A percentile compares a stretch with the other conserved stretches of the same genome.
Evolutionary conservation across 2,329 filamentous ascomycete species (phyloP).

Genomic region (Botrytis galanthina): DNA sequence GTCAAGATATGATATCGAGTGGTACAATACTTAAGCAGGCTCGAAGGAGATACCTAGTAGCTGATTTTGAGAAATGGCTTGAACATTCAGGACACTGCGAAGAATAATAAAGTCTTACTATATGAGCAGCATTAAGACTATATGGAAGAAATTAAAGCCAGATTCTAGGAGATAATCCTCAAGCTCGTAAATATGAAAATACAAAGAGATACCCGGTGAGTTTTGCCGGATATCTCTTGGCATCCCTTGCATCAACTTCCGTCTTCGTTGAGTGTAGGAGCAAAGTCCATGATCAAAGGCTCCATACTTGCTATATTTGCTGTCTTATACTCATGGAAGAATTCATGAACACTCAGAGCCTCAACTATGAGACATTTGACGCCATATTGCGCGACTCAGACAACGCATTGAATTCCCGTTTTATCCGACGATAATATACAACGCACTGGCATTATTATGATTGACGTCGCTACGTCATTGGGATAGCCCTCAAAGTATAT

Average conservation of each 20-base stretch:
- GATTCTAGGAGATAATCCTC: rapidly evolving
- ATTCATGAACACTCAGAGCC: neutral
- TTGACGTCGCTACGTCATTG: neutral
- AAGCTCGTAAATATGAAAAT: neutral
- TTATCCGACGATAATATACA: neutral
- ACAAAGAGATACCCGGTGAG: too few species aligned
- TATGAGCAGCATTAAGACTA: neutral
- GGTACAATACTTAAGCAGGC: too few species aligned
- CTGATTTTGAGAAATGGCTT: too few species aligned
- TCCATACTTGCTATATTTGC: neutral
- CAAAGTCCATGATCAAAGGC: neutral
- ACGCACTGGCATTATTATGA: neutral
- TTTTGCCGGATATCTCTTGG: neutral
- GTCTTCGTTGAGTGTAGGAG: neutral
- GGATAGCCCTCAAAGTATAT: too few species aligned
- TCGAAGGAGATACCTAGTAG: too few species aligned
- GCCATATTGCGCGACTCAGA: neutral
- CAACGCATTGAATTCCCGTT: neutral
- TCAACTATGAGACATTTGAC: neutral
- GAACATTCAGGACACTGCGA: neutral
- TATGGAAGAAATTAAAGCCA: neutral
- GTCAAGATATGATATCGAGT: too few species aligned
- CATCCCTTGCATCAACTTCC: neutral
- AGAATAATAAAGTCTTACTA: neutral
- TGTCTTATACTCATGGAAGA: neutral